Base-by-base conservation (phyloP, 768 basidiomycete species). In the Boletus tomentosulus region DNA sequence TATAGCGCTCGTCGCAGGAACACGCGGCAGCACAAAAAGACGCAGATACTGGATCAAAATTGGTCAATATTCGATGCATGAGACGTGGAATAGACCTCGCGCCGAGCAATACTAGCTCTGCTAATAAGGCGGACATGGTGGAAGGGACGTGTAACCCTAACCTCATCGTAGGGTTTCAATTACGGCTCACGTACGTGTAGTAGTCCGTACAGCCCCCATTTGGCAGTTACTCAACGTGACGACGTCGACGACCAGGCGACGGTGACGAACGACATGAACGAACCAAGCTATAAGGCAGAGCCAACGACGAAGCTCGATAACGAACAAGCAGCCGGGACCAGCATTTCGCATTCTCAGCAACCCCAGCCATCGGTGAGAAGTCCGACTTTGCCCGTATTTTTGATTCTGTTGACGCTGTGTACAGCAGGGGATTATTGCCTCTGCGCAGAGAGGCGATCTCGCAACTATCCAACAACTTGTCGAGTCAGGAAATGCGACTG, bases 371-470 rank as follows among this genome's bases (percentile, higher is more conserved):
- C 61, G 59, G 69, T 69, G 24, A 28, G 48, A 46, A 35, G 6
- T 38, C 31, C 34, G 45, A 34, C 46, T 25, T 15, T 33, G 27
- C 41, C 9, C 33, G 3, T 37, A 19, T 35, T 25, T 33, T 44
- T 7, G 38, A 38, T 55, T 48, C 54, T 38, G 54, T 54, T 51
- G 13, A 51, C 46, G 16, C 34, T 12, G 34, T 42, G 39, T 42
- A 34, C 42, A 56, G 83, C 69, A 71, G 19, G 85, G 78, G 54
- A 86, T 97, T 30, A 92, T 96, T 62, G 76, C 88, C 11, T 88
- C 93, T 8, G 86, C 94, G 0, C 95, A 97, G 65, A 78, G 91
- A 48, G 95, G 95, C 10, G 93, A 96, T 62, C 76, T 92, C 7
- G 66, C 70, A 9, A 71, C 79, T 39, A 71, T 96, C 28, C 79